These are phyloP conservation scores for Nicotiana tomentosiformis DNA, from an alignment of 257 asterid species.

Conservation along the genomic window DNA sequence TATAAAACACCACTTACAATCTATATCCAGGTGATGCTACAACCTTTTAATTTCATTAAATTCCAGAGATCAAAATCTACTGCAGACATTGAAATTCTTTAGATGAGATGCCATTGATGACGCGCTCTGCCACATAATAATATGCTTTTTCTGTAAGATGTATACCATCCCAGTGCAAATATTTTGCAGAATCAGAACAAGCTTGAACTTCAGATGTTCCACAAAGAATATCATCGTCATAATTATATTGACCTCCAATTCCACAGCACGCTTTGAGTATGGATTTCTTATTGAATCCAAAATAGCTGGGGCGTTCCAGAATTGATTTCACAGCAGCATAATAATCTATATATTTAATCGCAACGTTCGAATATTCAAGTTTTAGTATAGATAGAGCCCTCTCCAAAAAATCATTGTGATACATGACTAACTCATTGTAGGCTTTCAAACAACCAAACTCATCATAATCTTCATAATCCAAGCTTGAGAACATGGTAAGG, in stretches of 20 bases:
- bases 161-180: slow-evolving; percentile 18
- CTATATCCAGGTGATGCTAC: neutral
- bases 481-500: neutral
- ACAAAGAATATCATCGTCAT: neutral
- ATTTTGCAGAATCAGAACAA: slow-evolving; percentile 1
- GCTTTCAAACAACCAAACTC: neutral
- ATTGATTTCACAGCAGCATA: neutral
- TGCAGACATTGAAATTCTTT: neutral
- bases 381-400: neutral
- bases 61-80: neutral
- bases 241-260: slow-evolving; percentile 8
- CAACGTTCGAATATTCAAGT: neutral
- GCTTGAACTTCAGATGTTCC: slow-evolving; percentile 10
- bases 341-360: neutral
- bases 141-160: slow-evolving; percentile 19
- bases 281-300: neutral
- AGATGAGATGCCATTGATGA: neutral
- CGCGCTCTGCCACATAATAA: neutral
- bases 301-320: neutral
- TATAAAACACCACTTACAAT: neutral
- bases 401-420: neutral
- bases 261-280: slow-evolving; percentile 3
- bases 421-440: neutral
- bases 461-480: neutral
- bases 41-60: neutral